These are phyloP conservation scores for Linnemannia exigua DNA, from an alignment of 192 early-diverging fungal genomes.

Conservation along the genomic window DNA sequence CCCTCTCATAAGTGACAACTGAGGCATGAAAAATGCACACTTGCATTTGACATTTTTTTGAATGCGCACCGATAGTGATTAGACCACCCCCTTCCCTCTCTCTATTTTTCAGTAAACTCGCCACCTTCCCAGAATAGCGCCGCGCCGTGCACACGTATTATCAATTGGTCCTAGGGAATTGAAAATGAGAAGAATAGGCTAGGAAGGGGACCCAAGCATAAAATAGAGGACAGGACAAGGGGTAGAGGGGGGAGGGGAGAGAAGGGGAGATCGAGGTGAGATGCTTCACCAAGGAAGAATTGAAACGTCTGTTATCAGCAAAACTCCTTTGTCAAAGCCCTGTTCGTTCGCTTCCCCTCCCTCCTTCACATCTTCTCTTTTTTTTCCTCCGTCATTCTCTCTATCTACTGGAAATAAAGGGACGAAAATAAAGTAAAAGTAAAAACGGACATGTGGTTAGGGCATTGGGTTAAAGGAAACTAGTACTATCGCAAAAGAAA, in stretches of 20 bases:
- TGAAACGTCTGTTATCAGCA: no score
- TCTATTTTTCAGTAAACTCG: neutral
- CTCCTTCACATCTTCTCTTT: neutral
- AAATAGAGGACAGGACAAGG: no score
- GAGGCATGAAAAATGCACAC: neutral
- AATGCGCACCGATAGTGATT: neutral
- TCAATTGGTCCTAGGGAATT: neutral
- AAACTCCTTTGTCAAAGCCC: neutral
- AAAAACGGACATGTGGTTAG: conserved; percentile 46
- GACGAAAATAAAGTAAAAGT: neutral
- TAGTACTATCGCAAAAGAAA: neutral
- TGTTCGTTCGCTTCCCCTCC: neutral
- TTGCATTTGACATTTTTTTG: neutral
- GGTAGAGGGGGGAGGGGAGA: no score
- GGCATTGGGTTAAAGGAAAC: neutral
- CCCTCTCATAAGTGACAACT: no score
- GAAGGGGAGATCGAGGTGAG: no score
- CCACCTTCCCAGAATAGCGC: neutral
- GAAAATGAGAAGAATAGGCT: no score
- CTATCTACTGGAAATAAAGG: neutral
- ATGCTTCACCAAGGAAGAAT: no score
- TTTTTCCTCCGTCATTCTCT: neutral
- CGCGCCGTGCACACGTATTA: neutral
- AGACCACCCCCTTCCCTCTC: neutral
- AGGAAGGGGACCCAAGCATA: no score